Evolutionary conservation across 805 yeast species (phyloP), one percentile per base, ranked within the genome.

Genomic region (Metschnikowia arizonensis): DNA sequence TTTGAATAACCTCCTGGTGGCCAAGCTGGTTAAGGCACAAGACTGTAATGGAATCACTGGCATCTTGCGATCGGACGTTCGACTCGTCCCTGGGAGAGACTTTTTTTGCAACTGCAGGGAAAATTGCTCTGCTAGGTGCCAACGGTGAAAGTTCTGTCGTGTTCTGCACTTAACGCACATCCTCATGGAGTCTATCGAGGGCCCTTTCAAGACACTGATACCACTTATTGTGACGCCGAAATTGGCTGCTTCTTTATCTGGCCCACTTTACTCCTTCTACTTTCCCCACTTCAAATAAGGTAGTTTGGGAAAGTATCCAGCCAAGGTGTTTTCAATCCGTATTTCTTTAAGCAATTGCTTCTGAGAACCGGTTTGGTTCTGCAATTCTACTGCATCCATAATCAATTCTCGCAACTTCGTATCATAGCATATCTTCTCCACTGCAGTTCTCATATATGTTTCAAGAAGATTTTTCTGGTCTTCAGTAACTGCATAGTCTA

Each of bases 231-330:
- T n/a, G n/a, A n/a, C n/a, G n/a, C n/a, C n/a, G n/a, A n/a, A n/a
- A n/a, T n/a, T n/a, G n/a, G n/a, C n/a, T n/a, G n/a, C n/a, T n/a
- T n/a, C n/a, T n/a, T n/a, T n/a, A n/a, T n/a, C n/a, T n/a, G 6
- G 24, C 24, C 24, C 24, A 21, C 24, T 21, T n/a, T n/a, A n/a
- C n/a, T n/a, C 29, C 2, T 9, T 28, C 15, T 11, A n/a, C 31
- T 28, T 8, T n/a, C 31, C 21, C 7, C n/a, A 35, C 11, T 6
- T 24, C 18, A 48, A 26, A 25, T n/a, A 48, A 9, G 58, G 58
- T 23, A 53, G 48, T 34, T 54, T 54, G 9, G 58, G 58, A 23
- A 24, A 48, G 40, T 49, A 54, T 6, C 56, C 58, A 3, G 49
- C 56, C 11, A 50, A 15, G 8, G 40, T 35, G 41, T 50, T 54